Conservation (phyloP, 768 basidiomycete species). For the Gymnopilus junonius region DNA sequence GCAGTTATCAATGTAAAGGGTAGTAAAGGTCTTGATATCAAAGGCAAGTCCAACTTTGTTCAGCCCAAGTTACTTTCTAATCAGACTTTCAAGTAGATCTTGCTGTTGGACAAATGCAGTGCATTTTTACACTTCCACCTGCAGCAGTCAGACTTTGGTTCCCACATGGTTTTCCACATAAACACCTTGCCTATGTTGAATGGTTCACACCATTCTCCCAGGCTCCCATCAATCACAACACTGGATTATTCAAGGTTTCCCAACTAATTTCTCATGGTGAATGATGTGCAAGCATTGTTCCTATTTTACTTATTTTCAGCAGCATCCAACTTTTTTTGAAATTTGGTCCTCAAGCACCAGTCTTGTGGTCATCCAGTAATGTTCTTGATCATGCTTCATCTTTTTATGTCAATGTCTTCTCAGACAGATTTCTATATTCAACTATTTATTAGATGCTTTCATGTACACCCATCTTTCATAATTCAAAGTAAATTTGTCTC, state of each 20-base stretch:
- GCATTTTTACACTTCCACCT: constrained; percentile 16
- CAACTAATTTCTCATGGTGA: constrained; percentile 1
- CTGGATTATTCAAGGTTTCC: constrained; percentile 28
- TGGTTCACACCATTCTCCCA: constrained; percentile 21
- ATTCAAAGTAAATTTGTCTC: no score
- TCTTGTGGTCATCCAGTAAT: constrained; percentile 34
- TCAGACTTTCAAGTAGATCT: background rate
- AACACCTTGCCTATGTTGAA: constrained; percentile 22
- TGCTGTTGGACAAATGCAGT: constrained; percentile 7
- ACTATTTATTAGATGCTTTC: background rate
- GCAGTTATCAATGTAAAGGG: constrained; percentile 3
- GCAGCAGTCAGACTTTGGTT: background rate
- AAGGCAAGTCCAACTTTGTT: background rate
- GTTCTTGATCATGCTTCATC: constrained; percentile 31
- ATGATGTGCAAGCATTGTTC: constrained; percentile 26
- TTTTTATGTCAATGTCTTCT: constrained; percentile 36
- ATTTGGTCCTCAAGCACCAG: constrained; percentile 31
- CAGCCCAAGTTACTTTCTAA: background rate
- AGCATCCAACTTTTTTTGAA: constrained; percentile 36
- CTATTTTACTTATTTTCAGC: constrained; percentile 21
- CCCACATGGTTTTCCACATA: background rate
- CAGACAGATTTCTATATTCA: constrained; percentile 31
- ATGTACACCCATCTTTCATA: no score
- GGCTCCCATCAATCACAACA: constrained; percentile 15
- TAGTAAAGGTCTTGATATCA: background rate